These are phyloP conservation scores for Rubia balearica DNA, from an alignment of 305 asterid genomes.

Conservation along the genomic window DNA sequence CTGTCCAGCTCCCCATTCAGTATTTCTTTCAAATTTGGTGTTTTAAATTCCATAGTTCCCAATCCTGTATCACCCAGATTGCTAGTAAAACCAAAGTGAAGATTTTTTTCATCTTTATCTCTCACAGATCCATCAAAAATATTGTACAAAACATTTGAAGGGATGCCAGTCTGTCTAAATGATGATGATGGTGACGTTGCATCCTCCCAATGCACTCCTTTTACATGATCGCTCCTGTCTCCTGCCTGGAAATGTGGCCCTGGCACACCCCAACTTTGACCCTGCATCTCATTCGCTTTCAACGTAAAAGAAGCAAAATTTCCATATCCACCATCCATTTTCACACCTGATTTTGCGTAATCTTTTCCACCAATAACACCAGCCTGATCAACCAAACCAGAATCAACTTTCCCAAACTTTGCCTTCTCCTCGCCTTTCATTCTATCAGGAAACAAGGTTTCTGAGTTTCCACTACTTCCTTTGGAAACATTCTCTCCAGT, in stretches of 20 bases:
- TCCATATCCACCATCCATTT: conserved; percentile 20
- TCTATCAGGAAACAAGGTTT: conserved; percentile 16
- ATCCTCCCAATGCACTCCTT: conserved; percentile 25
- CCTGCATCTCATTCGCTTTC: conserved; percentile 18
- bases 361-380: conserved; percentile 18
- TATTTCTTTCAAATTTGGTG: conserved; percentile 47
- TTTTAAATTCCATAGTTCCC: conserved; percentile 46
- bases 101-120: conserved; percentile 41
- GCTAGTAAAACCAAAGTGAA: conserved; percentile 49
- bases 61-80: conserved; percentile 32
- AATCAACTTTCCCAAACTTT: conserved; percentile 17
- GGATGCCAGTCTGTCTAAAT: conserved; percentile 32
- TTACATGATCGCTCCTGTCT: conserved; percentile 20
- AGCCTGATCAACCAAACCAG: conserved; percentile 17
- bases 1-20: conserved; percentile 51
- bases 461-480: conserved; percentile 14
- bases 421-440: conserved; percentile 18
- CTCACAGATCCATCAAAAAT: conserved; percentile 31
- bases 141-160: conserved; percentile 30
- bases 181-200: conserved; percentile 30
- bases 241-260: conserved; percentile 45
- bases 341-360: conserved; percentile 6
- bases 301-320: conserved; percentile 24
- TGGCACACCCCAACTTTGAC: conserved; percentile 30
- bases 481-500: conserved; percentile 14